Evolutionary conservation across 495 filamentous ascomycete genomes (phyloP), one percentile per base, ranked within the genome.

Genomic region (Astrocystis sublimbata): DNA sequence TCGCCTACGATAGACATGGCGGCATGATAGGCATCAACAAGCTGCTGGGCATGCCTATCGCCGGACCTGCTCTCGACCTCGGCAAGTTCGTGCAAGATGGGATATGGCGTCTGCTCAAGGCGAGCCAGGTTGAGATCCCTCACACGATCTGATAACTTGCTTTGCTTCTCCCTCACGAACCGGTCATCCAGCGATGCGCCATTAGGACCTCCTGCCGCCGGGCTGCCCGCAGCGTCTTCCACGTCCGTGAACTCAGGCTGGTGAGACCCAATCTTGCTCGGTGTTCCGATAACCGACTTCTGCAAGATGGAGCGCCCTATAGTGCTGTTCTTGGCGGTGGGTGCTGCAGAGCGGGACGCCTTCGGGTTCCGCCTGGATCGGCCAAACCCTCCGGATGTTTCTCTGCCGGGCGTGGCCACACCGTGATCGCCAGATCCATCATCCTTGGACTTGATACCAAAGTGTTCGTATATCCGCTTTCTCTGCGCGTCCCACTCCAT

Each of bases 401-500:
- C 78, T 58, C 86, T 79, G 33, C 88, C 86, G 77, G 91, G 91
- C 26, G 69, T 73, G 4, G 75, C 78, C 33, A 79, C 41, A 17
- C 75, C 74, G 35, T 79, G 79, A 61, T 76, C 65, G 56, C 71
- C 70, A 53, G 75, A 65, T 28, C 71, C 51, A 8, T 81, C 79
- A 43, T 88, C 83, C 63, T 81, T 85, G 7, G 87, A 81, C 60
- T 83, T 89, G 41, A 99, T 88, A 7, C 94, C 94, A 72, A 99
- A 98, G 71, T 99, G 94, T 68, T 96, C 86, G 71, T 97, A 97
- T 54, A 98, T 96, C 55, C 87, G 86, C 70, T 88, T 89, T 38
- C 93, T 88, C 75, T 98, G 94, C 6, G 88, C 86, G 58, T 98
- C 92, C 93, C 93, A 98, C 73, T 97, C 91, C 79, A 94, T 88